Conservation (phyloP, 169 alveolate species). For the Babesia bovis region DNA sequence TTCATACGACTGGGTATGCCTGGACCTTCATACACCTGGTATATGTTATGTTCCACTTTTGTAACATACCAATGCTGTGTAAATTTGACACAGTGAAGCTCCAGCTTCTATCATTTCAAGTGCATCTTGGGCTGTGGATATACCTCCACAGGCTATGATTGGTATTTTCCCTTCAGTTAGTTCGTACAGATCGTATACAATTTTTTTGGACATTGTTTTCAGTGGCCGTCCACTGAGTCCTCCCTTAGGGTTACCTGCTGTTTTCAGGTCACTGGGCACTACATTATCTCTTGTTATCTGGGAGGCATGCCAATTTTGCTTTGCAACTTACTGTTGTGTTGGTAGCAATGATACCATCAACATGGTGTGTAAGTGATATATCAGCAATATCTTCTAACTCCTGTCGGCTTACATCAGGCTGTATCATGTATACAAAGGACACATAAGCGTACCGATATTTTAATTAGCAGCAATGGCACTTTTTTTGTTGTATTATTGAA, state of each 20-base stretch:
- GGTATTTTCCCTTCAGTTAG: constrained; percentile 78
- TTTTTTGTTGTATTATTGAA: constrained; percentile 52
- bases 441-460: constrained; percentile 48
- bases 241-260: constrained; percentile 64
- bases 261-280: constrained; percentile 16
- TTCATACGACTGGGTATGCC: constrained; percentile 51
- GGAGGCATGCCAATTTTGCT: not conserved
- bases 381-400: constrained; percentile 81
- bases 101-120: constrained; percentile 85
- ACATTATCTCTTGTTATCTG: constrained; percentile 40
- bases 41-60: not conserved
- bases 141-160: constrained; percentile 87
- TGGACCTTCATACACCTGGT: constrained; percentile 66
- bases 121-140: constrained; percentile 81
- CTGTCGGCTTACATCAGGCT: constrained; percentile 79
- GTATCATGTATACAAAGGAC: not conserved
- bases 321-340: constrained; percentile 78
- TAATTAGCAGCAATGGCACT: constrained; percentile 53
- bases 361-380: constrained; percentile 72
- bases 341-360: constrained; percentile 83
- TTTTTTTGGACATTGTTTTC: constrained; percentile 70
- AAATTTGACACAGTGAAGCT: constrained; percentile 82
- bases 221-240: constrained; percentile 84
- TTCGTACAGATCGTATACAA: constrained; percentile 79
- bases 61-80: constrained; percentile 73